A percentile compares a stretch with the other conserved stretches of the same genome.
Conservation (phyloP, 768 basidiomycete species). For the Lentinula lateritia region DNA sequence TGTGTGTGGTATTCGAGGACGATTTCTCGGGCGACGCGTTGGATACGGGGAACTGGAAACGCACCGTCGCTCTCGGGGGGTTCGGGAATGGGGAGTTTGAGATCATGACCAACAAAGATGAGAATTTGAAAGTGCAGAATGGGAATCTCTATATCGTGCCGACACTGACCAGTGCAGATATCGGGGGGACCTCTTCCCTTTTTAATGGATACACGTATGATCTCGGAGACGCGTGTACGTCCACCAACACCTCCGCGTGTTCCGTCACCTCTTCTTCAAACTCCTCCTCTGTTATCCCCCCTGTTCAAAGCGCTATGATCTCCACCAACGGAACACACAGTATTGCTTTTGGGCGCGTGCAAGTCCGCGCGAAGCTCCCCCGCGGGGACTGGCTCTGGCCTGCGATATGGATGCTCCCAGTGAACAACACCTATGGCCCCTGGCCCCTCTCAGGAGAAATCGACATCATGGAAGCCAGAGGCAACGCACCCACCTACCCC, state of each 20-base stretch:
- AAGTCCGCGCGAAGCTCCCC: constrained; percentile 55
- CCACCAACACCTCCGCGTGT: constrained; percentile 3
- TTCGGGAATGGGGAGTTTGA: no score
- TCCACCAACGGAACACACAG: constrained; percentile 57
- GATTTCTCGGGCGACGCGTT: constrained; percentile 46
- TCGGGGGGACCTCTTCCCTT: constrained; percentile 23
- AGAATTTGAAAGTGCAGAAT: no score
- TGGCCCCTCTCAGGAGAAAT: constrained; percentile 59
- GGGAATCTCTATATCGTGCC: constrained; percentile 66
- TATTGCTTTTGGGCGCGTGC: constrained; percentile 25
- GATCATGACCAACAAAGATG: no score
- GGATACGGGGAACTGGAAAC: constrained; percentile 50
- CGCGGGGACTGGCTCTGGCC: constrained; percentile 49
- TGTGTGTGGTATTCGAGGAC: constrained; percentile 68
- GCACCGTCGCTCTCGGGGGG: constrained; percentile 26
- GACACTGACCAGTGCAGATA: constrained; percentile 62
- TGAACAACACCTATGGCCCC: constrained; percentile 53
- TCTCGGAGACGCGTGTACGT: constrained; percentile 56
- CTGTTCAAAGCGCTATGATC: constrained; percentile 72
- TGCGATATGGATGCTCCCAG: constrained; percentile 68
- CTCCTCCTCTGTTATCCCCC: constrained; percentile 56
- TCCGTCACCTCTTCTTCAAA: constrained; percentile 31
- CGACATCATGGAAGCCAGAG: constrained; percentile 50
- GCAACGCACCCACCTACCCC: constrained; percentile 51
- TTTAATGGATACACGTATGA: constrained; percentile 60